These are phyloP conservation scores for Ganoderma resinaceum DNA, from an alignment of 1,284 basidiomycete genomes.

Conservation along the genomic window DNA sequence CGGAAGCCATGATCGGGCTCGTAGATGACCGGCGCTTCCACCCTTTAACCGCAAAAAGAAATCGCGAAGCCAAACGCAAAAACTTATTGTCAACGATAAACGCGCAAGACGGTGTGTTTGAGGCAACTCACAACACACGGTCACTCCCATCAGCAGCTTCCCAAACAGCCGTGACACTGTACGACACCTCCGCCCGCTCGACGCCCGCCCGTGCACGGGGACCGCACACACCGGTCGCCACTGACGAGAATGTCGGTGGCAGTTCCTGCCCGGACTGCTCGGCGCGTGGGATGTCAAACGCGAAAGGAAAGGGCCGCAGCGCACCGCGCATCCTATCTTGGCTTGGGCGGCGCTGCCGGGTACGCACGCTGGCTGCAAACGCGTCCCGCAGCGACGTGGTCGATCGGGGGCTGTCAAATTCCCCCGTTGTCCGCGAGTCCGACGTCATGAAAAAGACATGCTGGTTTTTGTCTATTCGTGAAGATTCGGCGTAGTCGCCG, in stretches of 20 bases:
- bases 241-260: slow-evolving; percentile 60
- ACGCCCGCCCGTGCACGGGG: slow-evolving; percentile 45
- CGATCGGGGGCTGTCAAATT: slow-evolving; percentile 46
- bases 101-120: neutral
- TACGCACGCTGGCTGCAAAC: slow-evolving; percentile 48
- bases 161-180: slow-evolving; percentile 65
- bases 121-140: slow-evolving; percentile 54
- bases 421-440: slow-evolving; percentile 51
- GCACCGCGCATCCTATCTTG: slow-evolving; percentile 32
- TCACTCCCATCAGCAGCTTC: slow-evolving; percentile 56
- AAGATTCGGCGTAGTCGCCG: slow-evolving; percentile 33
- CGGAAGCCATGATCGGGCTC: slow-evolving; percentile 67
- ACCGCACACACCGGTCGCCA: slow-evolving; percentile 35
- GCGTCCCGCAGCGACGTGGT: slow-evolving; percentile 56
- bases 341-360: slow-evolving; percentile 39
- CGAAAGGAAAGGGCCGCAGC: slow-evolving; percentile 58
- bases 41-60: slow-evolving; percentile 43
- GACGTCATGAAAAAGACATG: slow-evolving; percentile 66
- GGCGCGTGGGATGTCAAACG: slow-evolving; percentile 62
- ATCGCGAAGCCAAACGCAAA: slow-evolving; percentile 6
- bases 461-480: slow-evolving; percentile 45
- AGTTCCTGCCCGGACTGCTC: slow-evolving; percentile 60
- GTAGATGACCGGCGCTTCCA: slow-evolving; percentile 68
- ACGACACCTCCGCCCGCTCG: slow-evolving; percentile 56
- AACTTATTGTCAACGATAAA: neutral